phyloP scores from a whole-genome alignment of 2,329 filamentous ascomycete genomes.

The Arthrobotrys sphaeroides region DNA sequence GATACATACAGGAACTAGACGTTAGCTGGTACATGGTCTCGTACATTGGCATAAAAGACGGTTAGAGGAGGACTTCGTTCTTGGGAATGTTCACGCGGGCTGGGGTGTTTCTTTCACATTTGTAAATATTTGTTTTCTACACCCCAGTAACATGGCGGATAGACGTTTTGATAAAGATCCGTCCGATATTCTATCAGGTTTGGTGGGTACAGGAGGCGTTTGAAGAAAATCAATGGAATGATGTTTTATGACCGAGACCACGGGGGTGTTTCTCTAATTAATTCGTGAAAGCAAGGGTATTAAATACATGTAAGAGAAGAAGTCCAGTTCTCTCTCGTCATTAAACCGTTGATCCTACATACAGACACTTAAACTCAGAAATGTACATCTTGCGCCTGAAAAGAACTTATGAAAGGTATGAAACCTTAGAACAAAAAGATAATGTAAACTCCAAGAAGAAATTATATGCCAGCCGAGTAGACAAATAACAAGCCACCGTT shows the following conservation, averaged over 20 bases:
- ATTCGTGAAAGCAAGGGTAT: slow-evolving; percentile 25
- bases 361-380: neutral
- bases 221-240: slow-evolving; percentile 10
- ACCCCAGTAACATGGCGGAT: slow-evolving; percentile 16
- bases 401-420: neutral
- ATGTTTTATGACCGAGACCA: slow-evolving; percentile 4
- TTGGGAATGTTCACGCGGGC: neutral
- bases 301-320: slow-evolving; percentile 18
- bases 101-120: neutral
- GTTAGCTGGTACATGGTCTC: too few relatives aligned
- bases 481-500: neutral
- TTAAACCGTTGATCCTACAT: slow-evolving; percentile 8
- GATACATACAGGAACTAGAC: slow-evolving; percentile 68
- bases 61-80: neutral
- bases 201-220: slow-evolving; percentile 2
- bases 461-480: slow-evolving; percentile 2
- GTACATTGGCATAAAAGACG: neutral
- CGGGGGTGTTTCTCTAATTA: neutral
- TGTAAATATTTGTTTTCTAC: slow-evolving; percentile 37
- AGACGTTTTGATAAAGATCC: slow-evolving; percentile 3
- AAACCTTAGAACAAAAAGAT: neutral
- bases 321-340: slow-evolving; percentile 8
- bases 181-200: neutral
- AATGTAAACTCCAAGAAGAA: slow-evolving; percentile 1
- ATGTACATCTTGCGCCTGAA: neutral